Evolutionary conservation across 2,329 filamentous ascomycete species (phyloP).

Genomic region (Colletotrichum sp.): DNA sequence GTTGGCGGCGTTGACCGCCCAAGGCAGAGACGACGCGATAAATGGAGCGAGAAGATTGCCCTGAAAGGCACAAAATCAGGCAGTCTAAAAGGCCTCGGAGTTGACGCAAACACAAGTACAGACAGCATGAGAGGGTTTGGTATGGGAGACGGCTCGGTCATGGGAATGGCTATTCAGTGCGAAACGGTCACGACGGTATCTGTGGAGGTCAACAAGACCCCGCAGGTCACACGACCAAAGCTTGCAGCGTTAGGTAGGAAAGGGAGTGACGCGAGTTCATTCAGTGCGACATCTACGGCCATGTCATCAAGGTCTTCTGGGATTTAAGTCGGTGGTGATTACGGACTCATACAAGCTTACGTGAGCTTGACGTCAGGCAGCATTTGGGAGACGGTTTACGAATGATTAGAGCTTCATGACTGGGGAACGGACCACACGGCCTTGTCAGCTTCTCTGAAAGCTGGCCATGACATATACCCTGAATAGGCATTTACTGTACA

Average conservation of each 20-base stretch:
- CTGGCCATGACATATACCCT: neutral
- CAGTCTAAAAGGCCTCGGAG: neutral
- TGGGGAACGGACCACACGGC: neutral
- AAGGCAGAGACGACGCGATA: neutral
- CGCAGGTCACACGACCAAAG: neutral
- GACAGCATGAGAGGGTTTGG: slow-evolving; percentile 36
- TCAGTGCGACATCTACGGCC: neutral
- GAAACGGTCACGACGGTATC: slow-evolving; percentile 47
- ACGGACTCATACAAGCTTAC: neutral
- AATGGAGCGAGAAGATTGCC: slow-evolving; percentile 19
- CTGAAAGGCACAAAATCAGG: neutral
- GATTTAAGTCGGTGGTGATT: neutral
- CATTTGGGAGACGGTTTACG: neutral
- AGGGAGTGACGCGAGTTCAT: neutral
- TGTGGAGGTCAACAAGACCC: slow-evolving; percentile 33
- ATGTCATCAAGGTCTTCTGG: neutral
- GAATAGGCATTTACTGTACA: neutral
- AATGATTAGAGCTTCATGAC: neutral
- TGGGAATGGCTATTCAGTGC: slow-evolving; percentile 44
- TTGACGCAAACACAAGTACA: slow-evolving; percentile 29
- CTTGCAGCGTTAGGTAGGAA: neutral
- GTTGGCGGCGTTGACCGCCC: slow-evolving; percentile 25
- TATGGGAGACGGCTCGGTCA: slow-evolving; percentile 24
- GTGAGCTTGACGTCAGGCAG: neutral
- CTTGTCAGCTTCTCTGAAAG: neutral